phyloP scores from a whole-genome alignment of 2,329 filamentous ascomycete species.

The Arachnopeziza araneosa region DNA sequence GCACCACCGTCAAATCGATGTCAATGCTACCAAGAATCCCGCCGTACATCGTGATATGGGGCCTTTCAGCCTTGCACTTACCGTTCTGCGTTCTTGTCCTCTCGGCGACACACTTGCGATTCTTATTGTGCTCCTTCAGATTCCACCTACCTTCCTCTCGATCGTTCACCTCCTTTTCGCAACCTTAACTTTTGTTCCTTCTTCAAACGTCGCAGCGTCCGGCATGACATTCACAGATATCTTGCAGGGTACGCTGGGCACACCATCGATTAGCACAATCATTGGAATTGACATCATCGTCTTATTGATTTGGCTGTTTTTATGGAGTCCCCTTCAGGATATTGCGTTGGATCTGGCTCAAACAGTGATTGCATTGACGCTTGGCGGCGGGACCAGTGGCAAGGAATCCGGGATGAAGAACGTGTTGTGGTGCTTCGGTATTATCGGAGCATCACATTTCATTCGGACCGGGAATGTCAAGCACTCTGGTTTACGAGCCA shows the following conservation, averaged over 20 bases:
- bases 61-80: conserved; percentile 71
- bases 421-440: conserved; percentile 63
- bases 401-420: conserved; percentile 65
- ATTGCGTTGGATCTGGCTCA: conserved; percentile 87
- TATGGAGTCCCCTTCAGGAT: conserved; percentile 83
- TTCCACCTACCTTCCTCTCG: conserved; percentile 82
- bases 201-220: conserved; percentile 69
- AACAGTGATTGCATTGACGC: conserved; percentile 84
- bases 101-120: conserved; percentile 95
- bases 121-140: conserved; percentile 88
- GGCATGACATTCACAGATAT: conserved; percentile 77
- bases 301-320: conserved; percentile 77
- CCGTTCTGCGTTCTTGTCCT: conserved; percentile 83
- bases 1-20: conserved; percentile 61
- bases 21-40: conserved; percentile 62
- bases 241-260: conserved; percentile 80
- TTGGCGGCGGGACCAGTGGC: conserved; percentile 73
- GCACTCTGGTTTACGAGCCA: conserved; percentile 21
- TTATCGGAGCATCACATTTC: conserved; percentile 44
- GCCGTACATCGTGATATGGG: conserved; percentile 66
- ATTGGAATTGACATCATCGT: conserved; percentile 79
- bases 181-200: conserved; percentile 85
- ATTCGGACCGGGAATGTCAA: conserved; percentile 24
- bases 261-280: conserved; percentile 79
- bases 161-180: conserved; percentile 90